A percentile compares a stretch with the other conserved stretches of the same genome.
Conservation (phyloP, 208 protist species). For the Crithidia sp. region DNA sequence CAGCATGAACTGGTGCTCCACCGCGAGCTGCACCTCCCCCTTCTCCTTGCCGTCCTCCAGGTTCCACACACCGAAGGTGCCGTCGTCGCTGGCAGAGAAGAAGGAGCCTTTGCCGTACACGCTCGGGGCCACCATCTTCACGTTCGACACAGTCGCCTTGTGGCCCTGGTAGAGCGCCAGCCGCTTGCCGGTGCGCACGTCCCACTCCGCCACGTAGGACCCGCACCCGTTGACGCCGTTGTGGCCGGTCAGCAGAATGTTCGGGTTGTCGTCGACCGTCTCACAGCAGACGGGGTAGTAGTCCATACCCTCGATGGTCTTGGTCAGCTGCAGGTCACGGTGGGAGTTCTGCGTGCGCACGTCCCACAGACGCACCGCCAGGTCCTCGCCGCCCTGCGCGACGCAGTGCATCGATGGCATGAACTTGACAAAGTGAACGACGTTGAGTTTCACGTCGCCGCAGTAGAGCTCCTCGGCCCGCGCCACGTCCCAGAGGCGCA, state of each 20-base stretch:
- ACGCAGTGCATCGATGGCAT: conserved; percentile 64
- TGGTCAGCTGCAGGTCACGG: conserved; percentile 43
- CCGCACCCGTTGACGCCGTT: conserved; percentile 73
- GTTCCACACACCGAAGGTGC: conserved; percentile 56
- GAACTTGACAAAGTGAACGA: conserved; percentile 75
- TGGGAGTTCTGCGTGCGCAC: conserved; percentile 46
- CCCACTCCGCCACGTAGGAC: conserved; percentile 70
- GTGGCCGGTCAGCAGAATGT: conserved; percentile 70
- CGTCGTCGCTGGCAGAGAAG: conserved; percentile 63
- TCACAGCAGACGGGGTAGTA: conserved; percentile 73
- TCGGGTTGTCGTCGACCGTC: conserved; percentile 28
- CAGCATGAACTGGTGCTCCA: conserved; percentile 34
- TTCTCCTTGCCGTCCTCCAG: conserved; percentile 26
- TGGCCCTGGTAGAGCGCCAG: conserved; percentile 58
- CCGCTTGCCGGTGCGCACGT: conserved; percentile 62
- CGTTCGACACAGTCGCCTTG: conserved; percentile 45
- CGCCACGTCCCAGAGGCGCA: conserved; percentile 75
- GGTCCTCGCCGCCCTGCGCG: conserved; percentile 74
- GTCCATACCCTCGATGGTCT: conserved; percentile 61
- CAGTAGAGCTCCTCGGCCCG: conserved; percentile 57
- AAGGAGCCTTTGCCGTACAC: conserved; percentile 45
- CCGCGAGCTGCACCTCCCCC: conserved; percentile 38
- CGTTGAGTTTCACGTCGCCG: conserved; percentile 74
- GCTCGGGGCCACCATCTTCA: conserved; percentile 34
- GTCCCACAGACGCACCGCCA: conserved; percentile 75